Evolutionary conservation across 2,329 filamentous ascomycete species (phyloP), one percentile per base, ranked within the genome.

Genomic region (Phyllosticta citriasiana): DNA sequence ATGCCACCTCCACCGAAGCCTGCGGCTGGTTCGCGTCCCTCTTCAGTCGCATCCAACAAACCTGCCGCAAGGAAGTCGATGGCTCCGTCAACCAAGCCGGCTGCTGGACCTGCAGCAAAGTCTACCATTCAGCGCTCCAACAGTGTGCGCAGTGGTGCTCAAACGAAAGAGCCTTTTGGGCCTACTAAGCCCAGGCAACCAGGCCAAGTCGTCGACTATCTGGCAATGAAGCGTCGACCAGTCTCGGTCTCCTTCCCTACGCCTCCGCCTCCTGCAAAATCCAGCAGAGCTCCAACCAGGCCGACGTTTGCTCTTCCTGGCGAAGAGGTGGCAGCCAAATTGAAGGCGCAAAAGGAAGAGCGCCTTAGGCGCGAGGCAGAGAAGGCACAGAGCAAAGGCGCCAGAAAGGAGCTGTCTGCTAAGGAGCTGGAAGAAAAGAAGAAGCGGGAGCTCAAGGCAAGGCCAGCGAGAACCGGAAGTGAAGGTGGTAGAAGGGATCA

Each of bases 261-360:
- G 8, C 78, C 75, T 50, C 75, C 76, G 5, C 75, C 76, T 14
- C 76, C 76, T 16, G 68, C 73, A 8, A 83, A 80, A 65, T 82
- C 80, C 1, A 72, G 71, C 24, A 82, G 80, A 65, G 72, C 79
- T 14, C 78, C 78, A 0, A 83, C 81, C 0, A 75, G 70, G 57
- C 68, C 80, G 7, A 79, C 72, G 3, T 83, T 83, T 66, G 72
- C 77, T 55, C 73, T 83, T 0, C 80, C 81, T 0, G 81, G 81
- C 16, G 80, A 82, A 64, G 78, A 74, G 14, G 72, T 82, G 4
- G 79, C 80, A 2, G 79, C 79, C 4, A 81, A 79, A 64, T 69
- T 82, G n/a, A 81, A 78, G 66, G 79, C 77, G 6, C 74, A 78
- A 24, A 75, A 77, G 55, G 78, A 81, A 63, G 79, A 79, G 61